Base-by-base conservation (phyloP, 1,284 basidiomycete genomes). In the Malassezia brasiliensis region DNA sequence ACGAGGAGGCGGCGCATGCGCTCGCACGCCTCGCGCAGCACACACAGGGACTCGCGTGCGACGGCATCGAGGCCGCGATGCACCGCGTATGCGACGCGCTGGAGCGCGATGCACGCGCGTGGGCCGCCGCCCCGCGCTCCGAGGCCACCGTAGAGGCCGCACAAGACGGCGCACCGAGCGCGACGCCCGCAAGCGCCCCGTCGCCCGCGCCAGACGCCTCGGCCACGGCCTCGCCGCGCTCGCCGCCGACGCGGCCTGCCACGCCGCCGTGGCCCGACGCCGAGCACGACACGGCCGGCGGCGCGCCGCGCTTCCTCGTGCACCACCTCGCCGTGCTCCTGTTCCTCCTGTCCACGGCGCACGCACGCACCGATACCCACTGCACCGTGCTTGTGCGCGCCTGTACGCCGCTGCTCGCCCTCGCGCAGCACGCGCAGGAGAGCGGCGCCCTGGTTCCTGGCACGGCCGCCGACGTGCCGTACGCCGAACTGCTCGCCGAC, bases 11-110 rank as follows among this genome's bases (percentile, higher is more conserved):
- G 31, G 31, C 44, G 12, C 25, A 39, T 28, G 42, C 50, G 12
- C 32, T 51, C 8, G 50, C 41, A 20, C 32, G 40, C 25, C 25
- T 51, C 1, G 50, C 41, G n/a, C 40, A 36, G 14, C 50, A 51
- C 38, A 38, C 17, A 19, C 38, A 12, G 19, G 38, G 10, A 3
- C 28, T 31, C 41, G 25, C 25, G 17, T 44, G 41, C 12, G 41
- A 31, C 14, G 28, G 9, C 17, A 28, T 11, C 10, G 10, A 14
- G 28, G 41, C 30, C 5, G 41, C 41, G 25, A 7, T 44, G 41
- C 25, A 22, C 28, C 14, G 14, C 15, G n/a, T 44, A 2, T 5
- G 4, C 28, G n/a, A 9, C 5, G 41, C 25, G 4, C 41, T 44
- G 28, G 22, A 12, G 36, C 36, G 36, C 36, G 36, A 37, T 8